These are phyloP conservation scores for Pseudozyma tsukubaensis DNA, from an alignment of 1,284 basidiomycete genomes.

Conservation along the genomic window DNA sequence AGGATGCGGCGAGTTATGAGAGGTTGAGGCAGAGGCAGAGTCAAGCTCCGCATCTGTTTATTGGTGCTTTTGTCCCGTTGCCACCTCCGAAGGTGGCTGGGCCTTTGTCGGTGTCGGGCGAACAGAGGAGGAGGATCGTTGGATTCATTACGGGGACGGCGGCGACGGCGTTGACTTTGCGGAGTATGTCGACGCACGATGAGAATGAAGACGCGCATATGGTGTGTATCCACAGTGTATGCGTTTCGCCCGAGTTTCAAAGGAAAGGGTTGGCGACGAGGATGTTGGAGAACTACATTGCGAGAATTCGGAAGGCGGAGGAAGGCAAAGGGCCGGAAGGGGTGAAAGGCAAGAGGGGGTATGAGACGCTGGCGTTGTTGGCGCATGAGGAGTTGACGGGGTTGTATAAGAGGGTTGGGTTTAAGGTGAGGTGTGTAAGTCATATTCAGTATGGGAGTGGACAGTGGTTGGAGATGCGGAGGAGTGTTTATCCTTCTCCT, in stretches of 20 bases:
- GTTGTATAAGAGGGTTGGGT: conserved; percentile 61
- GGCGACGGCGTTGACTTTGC: conserved; percentile 56
- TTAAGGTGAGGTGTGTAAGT: conserved; percentile 58
- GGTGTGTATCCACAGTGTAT: conserved; percentile 65
- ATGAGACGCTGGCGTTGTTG: conserved; percentile 62
- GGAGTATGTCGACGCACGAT: conserved; percentile 59
- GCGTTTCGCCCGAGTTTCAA: conserved; percentile 55
- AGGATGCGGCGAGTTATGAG: conserved; percentile 59
- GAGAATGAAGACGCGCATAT: conserved; percentile 56
- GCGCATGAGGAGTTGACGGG: conserved; percentile 59
- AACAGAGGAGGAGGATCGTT: conserved; percentile 54
- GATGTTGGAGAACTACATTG: conserved; percentile 58
- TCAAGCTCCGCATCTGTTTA: conserved; percentile 62
- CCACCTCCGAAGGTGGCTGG: conserved; percentile 63
- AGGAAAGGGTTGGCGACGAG: conserved; percentile 53
- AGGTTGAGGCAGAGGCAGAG: conserved; percentile 55
- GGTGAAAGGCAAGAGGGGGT: conserved; percentile 50
- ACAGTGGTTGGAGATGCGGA: conserved; percentile 65
- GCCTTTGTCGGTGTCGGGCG: conserved; percentile 48
- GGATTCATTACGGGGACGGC: conserved; percentile 62
- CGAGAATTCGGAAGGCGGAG: conserved; percentile 47
- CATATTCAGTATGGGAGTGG: conserved; percentile 58
- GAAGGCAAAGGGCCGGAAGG: conserved; percentile 46
- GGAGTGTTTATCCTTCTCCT: conserved; percentile 49
- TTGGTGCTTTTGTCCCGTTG: conserved; percentile 60